A percentile compares a stretch with the other conserved stretches of the same genome.
These are phyloP conservation scores for Thoreauomyces humboldtii DNA, from an alignment of 192 early-diverging fungal genomes.

Conservation along the genomic window DNA sequence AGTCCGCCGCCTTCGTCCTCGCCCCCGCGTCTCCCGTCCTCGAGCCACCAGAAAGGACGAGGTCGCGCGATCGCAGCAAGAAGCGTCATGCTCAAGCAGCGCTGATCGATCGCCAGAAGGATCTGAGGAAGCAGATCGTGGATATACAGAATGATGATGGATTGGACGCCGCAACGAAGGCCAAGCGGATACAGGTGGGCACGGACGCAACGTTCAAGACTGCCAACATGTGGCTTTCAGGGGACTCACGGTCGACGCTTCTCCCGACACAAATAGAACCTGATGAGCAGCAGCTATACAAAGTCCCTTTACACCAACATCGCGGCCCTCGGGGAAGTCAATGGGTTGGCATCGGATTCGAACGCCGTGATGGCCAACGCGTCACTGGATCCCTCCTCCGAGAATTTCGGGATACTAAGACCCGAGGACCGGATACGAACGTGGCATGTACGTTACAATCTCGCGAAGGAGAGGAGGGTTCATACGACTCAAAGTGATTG, in stretches of 20 bases:
- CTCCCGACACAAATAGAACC: constrained; percentile 36
- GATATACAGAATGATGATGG: constrained; percentile 59
- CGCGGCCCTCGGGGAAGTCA: not conserved
- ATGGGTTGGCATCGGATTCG: not conserved
- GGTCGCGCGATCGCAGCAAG: too few species aligned
- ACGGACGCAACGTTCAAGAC: constrained; percentile 7
- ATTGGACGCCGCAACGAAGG: constrained; percentile 59
- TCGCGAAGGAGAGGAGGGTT: constrained; percentile 42
- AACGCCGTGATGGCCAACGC: not conserved
- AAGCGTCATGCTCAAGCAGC: too few species aligned
- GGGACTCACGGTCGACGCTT: constrained; percentile 38
- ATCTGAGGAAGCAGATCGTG: constrained; percentile 67
- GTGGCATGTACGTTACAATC: constrained; percentile 19
- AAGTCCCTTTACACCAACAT: constrained; percentile 4
- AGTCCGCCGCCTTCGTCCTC: too few species aligned
- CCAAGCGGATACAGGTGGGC: constrained; percentile 66
- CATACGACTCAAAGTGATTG: too few species aligned
- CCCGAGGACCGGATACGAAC: constrained; percentile 4
- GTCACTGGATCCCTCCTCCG: not conserved
- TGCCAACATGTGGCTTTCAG: constrained; percentile 1
- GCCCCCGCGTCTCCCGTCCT: too few species aligned
- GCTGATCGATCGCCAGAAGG: constrained; percentile 33
- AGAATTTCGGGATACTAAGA: not conserved
- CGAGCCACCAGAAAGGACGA: too few species aligned
- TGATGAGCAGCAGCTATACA: constrained; percentile 8